phyloP scores from a whole-genome alignment of 176 grass and related monocot species.

The Calamus simplicifolius region DNA sequence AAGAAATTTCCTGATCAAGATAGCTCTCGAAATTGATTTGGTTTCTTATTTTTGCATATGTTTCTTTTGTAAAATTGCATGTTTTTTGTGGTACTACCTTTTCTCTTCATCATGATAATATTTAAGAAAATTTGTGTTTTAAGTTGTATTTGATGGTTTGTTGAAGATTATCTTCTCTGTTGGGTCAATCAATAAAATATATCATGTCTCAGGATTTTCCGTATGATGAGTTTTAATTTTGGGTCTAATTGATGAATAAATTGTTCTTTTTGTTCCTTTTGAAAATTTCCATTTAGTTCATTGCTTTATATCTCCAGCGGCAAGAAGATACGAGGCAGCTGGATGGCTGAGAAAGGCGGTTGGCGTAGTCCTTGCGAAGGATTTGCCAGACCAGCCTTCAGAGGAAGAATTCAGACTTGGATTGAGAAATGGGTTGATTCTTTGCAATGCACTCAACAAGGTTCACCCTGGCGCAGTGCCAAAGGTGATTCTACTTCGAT shows the following conservation, averaged over 20 bases:
- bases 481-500: constrained; percentile 41
- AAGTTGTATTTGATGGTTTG: too few species aligned
- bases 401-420: constrained; percentile 96
- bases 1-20: too few species aligned
- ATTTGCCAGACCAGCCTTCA: constrained; percentile 81
- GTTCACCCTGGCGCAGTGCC: constrained; percentile 80
- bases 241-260: neutral
- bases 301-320: constrained; percentile 37
- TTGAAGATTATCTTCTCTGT: too few species aligned
- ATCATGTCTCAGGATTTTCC: too few species aligned
- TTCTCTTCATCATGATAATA: too few species aligned
- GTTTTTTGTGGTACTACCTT: too few species aligned
- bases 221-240: too few species aligned
- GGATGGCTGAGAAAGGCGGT: constrained; percentile 84
- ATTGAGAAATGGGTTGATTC: constrained; percentile 86
- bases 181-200: too few species aligned
- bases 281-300: neutral
- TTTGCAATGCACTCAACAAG: constrained; percentile 93
- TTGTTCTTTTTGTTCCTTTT: neutral
- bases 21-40: too few species aligned
- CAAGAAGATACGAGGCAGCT: constrained; percentile 77
- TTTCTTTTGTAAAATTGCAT: too few species aligned
- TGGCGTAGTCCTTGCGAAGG: constrained; percentile 65
- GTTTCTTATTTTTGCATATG: too few species aligned
- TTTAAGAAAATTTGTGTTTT: too few species aligned